Percentiles rank a stretch among this genome's conserved stretches.
Conservation (phyloP, 2,329 filamentous ascomycete genomes). For the Ophiostoma himal-ulmi region DNA sequence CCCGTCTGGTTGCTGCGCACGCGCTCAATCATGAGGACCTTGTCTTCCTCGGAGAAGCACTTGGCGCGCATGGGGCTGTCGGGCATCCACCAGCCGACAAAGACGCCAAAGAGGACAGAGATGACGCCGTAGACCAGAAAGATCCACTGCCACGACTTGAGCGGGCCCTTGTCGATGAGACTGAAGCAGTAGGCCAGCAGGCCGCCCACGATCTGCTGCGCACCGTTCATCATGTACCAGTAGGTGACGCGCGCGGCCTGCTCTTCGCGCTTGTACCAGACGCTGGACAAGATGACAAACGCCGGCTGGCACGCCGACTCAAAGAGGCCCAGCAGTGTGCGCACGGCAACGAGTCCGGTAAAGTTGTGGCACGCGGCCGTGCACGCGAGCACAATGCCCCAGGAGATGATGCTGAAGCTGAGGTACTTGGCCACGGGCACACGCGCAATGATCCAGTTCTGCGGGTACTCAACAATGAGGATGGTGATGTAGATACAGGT, state of each 20-base stretch:
- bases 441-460: conserved; percentile 48
- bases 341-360: conserved; percentile 51
- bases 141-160: conserved; percentile 63
- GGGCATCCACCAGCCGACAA: conserved; percentile 59
- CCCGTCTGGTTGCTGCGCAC: conserved; percentile 57
- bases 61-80: conserved; percentile 67
- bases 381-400: conserved; percentile 55
- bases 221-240: conserved; percentile 75
- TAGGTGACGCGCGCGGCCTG: conserved; percentile 62
- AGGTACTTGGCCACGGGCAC: conserved; percentile 65
- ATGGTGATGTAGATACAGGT: conserved; percentile 70
- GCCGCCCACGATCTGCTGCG: conserved; percentile 66
- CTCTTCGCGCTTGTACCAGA: conserved; percentile 67
- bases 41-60: conserved; percentile 61
- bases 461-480: conserved; percentile 65
- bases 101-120: conserved; percentile 58
- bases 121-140: conserved; percentile 61
- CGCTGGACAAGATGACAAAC: conserved; percentile 60
- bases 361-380: conserved; percentile 59
- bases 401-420: conserved; percentile 56
- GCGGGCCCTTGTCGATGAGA: conserved; percentile 45
- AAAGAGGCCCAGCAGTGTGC: conserved; percentile 64
- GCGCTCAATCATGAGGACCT: conserved; percentile 56
- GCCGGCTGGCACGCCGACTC: conserved; percentile 64
- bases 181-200: conserved; percentile 61